Conservation (phyloP, 2,329 filamentous ascomycete genomes). For the Monosporascus sp. region DNA sequence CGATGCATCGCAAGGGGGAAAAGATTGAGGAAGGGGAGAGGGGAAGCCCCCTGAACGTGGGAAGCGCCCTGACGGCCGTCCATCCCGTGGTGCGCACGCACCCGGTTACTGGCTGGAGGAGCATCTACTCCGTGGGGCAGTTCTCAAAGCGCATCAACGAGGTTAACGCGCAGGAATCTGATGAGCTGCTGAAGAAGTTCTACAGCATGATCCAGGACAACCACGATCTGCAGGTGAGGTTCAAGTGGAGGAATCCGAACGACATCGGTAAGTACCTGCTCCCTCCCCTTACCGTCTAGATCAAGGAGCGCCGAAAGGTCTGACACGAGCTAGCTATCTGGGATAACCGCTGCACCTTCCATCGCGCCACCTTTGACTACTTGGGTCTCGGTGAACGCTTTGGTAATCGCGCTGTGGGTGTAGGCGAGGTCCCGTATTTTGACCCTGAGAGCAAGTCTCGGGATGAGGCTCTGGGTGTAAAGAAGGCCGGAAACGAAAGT, state of each 20-base stretch:
- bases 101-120: slow-evolving; percentile 58
- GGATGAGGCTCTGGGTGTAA: background rate
- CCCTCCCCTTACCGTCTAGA: background rate
- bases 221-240: slow-evolving; percentile 44
- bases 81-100: slow-evolving; percentile 58
- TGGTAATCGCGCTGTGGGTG: slow-evolving; percentile 48
- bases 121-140: slow-evolving; percentile 37
- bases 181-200: slow-evolving; percentile 37
- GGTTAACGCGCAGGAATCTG: slow-evolving; percentile 37
- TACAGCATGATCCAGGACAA: slow-evolving; percentile 38
- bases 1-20: slow-evolving; percentile 19
- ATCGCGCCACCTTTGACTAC: slow-evolving; percentile 56
- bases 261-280: slow-evolving; percentile 32
- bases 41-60: slow-evolving; percentile 41
- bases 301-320: background rate
- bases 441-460: slow-evolving; percentile 30
- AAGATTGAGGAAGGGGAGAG: slow-evolving; percentile 29
- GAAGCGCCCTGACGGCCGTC: slow-evolving; percentile 38
- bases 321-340: slow-evolving; percentile 42
- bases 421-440: slow-evolving; percentile 51
- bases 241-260: slow-evolving; percentile 40
- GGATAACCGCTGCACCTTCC: slow-evolving; percentile 57
- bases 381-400: slow-evolving; percentile 44
- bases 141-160: slow-evolving; percentile 40
- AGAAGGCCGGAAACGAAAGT: no score